Conservation (phyloP, 2,329 filamentous ascomycete genomes). For the Nothophoma quercina region DNA sequence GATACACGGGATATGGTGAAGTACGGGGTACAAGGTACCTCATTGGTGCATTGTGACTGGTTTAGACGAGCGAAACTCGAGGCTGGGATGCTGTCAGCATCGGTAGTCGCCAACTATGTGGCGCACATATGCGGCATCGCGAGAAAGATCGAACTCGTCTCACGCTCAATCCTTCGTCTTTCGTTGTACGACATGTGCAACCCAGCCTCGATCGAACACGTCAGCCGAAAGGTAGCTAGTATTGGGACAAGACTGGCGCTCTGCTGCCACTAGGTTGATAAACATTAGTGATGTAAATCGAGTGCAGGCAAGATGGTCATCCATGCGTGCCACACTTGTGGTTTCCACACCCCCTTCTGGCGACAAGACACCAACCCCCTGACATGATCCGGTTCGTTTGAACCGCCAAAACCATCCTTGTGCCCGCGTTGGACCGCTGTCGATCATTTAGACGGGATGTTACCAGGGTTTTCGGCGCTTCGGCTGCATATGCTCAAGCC, state of each 20-base stretch:
- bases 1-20: constrained; percentile 38
- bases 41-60: constrained; percentile 2
- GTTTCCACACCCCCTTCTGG: constrained; percentile 32
- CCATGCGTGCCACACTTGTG: constrained; percentile 35
- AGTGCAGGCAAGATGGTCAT: constrained; percentile 24
- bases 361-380: constrained; percentile 41
- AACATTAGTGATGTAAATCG: constrained; percentile 25
- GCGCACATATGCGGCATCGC: constrained; percentile 1
- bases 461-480: constrained; percentile 46
- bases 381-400: constrained; percentile 43
- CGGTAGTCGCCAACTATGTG: not conserved
- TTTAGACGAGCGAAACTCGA: not conserved
- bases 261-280: constrained; percentile 35
- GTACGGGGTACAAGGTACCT: constrained; percentile 10
- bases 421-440: constrained; percentile 43
- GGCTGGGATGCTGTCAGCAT: constrained; percentile 3
- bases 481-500: constrained; percentile 46
- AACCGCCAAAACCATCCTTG: constrained; percentile 37
- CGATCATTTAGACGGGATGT: constrained; percentile 48
- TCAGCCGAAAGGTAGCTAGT: constrained; percentile 29
- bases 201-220: constrained; percentile 9
- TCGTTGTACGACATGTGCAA: not conserved
- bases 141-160: constrained; percentile 19
- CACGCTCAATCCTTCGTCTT: not conserved
- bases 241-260: constrained; percentile 3